Evolutionary conservation across 495 filamentous ascomycete genomes (phyloP).

Genomic region (Aspergillus asperescens): DNA sequence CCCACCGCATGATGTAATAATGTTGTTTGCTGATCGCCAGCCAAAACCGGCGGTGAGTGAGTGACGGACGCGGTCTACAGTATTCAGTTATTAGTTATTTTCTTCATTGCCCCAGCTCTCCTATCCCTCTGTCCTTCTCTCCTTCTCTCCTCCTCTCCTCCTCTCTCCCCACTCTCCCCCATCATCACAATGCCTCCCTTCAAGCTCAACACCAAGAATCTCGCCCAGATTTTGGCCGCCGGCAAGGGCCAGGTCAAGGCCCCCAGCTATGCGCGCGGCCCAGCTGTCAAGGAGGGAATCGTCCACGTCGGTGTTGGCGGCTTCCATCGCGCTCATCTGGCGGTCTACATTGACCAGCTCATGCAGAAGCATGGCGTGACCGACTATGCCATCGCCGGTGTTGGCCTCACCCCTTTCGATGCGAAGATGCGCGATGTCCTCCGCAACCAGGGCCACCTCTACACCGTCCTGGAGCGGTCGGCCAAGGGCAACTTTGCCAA

Average conservation of each 20-base stretch:
- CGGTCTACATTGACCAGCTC: conserved; percentile 43
- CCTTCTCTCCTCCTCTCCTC: neutral
- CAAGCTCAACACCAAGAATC: conserved; percentile 38
- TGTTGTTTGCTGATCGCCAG: too few relatives aligned
- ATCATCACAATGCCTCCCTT: conserved; percentile 31
- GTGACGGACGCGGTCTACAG: too few relatives aligned
- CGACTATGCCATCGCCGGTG: conserved; percentile 45
- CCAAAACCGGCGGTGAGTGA: too few relatives aligned
- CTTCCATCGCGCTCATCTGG: conserved; percentile 47
- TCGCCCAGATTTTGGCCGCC: conserved; percentile 31
- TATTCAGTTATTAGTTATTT: too few relatives aligned
- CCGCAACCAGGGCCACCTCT: conserved; percentile 41
- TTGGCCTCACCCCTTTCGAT: conserved; percentile 44
- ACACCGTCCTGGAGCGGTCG: conserved; percentile 46
- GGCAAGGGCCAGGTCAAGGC: conserved; percentile 26
- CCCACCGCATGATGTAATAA: too few relatives aligned
- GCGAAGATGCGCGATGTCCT: conserved; percentile 42
- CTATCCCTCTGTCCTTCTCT: too few relatives aligned
- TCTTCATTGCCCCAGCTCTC: too few relatives aligned
- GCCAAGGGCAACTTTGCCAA: conserved; percentile 41
- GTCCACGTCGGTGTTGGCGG: conserved; percentile 46
- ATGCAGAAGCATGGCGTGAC: conserved; percentile 41
- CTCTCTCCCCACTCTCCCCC: neutral
- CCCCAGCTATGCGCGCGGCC: conserved; percentile 35
- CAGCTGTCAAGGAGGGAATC: conserved; percentile 45